Percentiles rank a stretch among this genome's conserved stretches.
Evolutionary conservation across 306 rosid species (phyloP).

Genomic region (Ormosia semicastrata): DNA sequence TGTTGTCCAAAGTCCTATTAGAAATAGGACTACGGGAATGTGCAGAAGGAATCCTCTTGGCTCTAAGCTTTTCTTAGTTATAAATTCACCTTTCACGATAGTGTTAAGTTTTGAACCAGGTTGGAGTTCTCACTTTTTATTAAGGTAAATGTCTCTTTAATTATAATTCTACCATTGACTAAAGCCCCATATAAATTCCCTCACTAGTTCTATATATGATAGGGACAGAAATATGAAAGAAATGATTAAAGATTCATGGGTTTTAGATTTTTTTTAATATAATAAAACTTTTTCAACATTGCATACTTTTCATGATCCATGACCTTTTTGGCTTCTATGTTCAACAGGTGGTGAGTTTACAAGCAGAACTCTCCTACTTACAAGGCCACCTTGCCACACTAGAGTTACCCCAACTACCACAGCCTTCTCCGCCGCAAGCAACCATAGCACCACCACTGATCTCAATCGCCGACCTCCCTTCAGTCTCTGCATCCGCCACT

Average conservation of each 20-base stretch:
- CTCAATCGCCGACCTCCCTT: slow-evolving; percentile 62
- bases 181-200: background rate
- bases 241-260: background rate
- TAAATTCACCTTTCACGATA: background rate
- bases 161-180: background rate
- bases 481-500: slow-evolving; percentile 33
- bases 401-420: slow-evolving; percentile 69
- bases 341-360: slow-evolving; percentile 70
- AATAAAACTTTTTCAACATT: background rate
- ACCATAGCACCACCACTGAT: slow-evolving; percentile 27
- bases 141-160: background rate
- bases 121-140: background rate
- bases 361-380: slow-evolving; percentile 82
- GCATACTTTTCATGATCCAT: background rate
- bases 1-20: background rate
- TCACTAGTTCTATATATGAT: background rate
- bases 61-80: background rate
- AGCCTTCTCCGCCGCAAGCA: slow-evolving; percentile 43
- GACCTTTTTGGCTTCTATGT: background rate
- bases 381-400: slow-evolving; percentile 79
- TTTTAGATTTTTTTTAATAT: background rate
- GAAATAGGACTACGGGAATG: background rate
- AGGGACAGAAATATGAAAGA: background rate
- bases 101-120: background rate
- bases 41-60: background rate